Base-by-base conservation (phyloP, 768 basidiomycete genomes). In the Porphyrellus cyaneotinctus region DNA sequence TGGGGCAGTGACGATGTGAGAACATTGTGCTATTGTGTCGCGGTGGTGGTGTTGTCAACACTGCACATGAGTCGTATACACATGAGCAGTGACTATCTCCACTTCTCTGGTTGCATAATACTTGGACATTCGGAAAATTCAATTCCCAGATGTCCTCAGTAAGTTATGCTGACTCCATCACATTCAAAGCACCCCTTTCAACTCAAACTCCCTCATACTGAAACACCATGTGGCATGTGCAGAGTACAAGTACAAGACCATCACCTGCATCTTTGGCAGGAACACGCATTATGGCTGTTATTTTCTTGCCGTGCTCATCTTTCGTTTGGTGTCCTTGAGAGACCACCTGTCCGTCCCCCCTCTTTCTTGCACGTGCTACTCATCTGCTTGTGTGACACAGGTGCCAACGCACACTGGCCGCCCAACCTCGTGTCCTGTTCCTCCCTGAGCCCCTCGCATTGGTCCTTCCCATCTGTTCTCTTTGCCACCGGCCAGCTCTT, bases 181-280 rank as follows among this genome's bases (percentile, higher is more conserved):
- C 82, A 2, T 97, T 97, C 75, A 97, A 97, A n/a, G 26, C 13
- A 23, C 12, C 1, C n/a, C n/a, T n/a, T n/a, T 15, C 26, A 5
- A 4, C 5, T 28, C 9, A 9, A 5, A 9, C 26, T 28, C 26
- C 4, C 9, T 5, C 26, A 9, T 4, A 28, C 26, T 24, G 24
- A 14, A 18, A n/a, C n/a, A n/a, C n/a, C 0, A n/a, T 2, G 43
- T 1, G 17, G 2, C 12, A 13, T 30, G 18, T 32, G 23, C 57
- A 88, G 86, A 88, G 62, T 91, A 90, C 72, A 82, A 74, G 54
- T 88, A 94, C 72, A 91, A 88, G 70, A 88, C 91, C 0, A 84
- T 97, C 52, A 95, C 94, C 55, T 84, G 85, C 59, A 54, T 90
- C 13, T 87, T 94, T 52, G 82, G 88, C 12, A 87, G 90, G 6